phyloP scores from a whole-genome alignment of 345 rosid species.

The Brassica incana region DNA sequence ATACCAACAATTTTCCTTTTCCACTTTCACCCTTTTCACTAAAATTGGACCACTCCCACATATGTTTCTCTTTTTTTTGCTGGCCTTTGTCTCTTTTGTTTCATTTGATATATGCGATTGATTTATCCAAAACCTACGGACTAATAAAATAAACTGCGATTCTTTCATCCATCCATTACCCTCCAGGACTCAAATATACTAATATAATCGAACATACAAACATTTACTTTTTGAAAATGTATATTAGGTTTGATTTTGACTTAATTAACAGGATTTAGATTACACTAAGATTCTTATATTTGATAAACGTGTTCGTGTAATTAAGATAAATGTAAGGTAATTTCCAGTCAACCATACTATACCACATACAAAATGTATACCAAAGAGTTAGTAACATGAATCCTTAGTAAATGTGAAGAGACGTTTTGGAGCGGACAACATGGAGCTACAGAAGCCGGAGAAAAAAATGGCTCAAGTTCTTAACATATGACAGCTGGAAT shows the following conservation, averaged over 20 bases:
- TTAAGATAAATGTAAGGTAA: too few species aligned
- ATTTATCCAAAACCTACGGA: not conserved
- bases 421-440: not conserved
- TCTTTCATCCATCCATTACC: not conserved
- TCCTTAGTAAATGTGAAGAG: not conserved
- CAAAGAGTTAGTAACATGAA: not conserved
- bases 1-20: conserved; percentile 28
- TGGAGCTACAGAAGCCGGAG: not conserved
- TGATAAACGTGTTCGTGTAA: too few species aligned
- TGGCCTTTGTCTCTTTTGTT: not conserved
- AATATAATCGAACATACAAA: too few species aligned
- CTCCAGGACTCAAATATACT: not conserved
- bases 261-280: too few species aligned
- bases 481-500: not conserved
- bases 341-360: too few species aligned
- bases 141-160: not conserved
- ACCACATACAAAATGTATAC: too few species aligned
- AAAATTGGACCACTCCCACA: conserved; percentile 31
- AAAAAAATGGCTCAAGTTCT: not conserved
- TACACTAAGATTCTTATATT: too few species aligned
- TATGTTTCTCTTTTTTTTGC: not conserved
- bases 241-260: too few species aligned
- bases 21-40: conserved; percentile 23
- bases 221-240: too few species aligned
- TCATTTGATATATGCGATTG: not conserved